Conservation (phyloP, 1,139 yeast species). For the Scheffersomyces stambukii region DNA sequence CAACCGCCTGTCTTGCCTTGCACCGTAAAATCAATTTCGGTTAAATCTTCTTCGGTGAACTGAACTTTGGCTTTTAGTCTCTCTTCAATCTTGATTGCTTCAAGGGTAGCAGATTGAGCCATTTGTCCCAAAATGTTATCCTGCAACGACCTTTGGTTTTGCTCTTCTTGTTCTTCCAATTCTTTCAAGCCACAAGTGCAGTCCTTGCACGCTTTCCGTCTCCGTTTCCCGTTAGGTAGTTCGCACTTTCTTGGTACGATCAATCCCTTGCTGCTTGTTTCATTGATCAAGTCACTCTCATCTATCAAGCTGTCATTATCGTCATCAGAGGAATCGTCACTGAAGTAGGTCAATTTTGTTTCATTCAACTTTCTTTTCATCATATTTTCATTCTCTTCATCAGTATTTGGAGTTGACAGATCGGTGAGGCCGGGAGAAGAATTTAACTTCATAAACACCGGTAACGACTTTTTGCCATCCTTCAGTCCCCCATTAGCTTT, state of each 20-base stretch:
- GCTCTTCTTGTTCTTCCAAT: constrained; percentile 55
- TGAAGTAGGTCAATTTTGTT: constrained; percentile 49
- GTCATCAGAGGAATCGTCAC: constrained; percentile 40
- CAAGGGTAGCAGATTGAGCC: constrained; percentile 51
- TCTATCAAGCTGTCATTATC: constrained; percentile 38
- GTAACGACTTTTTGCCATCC: constrained; percentile 1
- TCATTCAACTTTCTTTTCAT: constrained; percentile 43
- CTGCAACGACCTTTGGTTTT: constrained; percentile 46
- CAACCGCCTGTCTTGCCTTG: constrained; percentile 96
- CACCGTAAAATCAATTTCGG: constrained; percentile 91
- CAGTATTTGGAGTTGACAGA: constrained; percentile 28
- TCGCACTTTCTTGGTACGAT: constrained; percentile 49
- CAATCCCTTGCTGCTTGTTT: constrained; percentile 25
- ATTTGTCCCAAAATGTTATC: constrained; percentile 41
- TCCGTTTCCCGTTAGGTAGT: constrained; percentile 53
- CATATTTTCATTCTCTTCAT: constrained; percentile 31
- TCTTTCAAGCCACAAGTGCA: constrained; percentile 97
- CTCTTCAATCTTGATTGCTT: constrained; percentile 52
- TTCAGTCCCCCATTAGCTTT: constrained; percentile 11
- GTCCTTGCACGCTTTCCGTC: constrained; percentile 91
- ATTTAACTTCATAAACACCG: constrained; percentile 10
- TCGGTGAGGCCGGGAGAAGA: constrained; percentile 34
- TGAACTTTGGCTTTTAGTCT: constrained; percentile 45
- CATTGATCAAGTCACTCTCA: constrained; percentile 39
- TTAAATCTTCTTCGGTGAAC: constrained; percentile 60